Conservation (phyloP, 352 stramenopile species). For the Phytophthora pini region DNA sequence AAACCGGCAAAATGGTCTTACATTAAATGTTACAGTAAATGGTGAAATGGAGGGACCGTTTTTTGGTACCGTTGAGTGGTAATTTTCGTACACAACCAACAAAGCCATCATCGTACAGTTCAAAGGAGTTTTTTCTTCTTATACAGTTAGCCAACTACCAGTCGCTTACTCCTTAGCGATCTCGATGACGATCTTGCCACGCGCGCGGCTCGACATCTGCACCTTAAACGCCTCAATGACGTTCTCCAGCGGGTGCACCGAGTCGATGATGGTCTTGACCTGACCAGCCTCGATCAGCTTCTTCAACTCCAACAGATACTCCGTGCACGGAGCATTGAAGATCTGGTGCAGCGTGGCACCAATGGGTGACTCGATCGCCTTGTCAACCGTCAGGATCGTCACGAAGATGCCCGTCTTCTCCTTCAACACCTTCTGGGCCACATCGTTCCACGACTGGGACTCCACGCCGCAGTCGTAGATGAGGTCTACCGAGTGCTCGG, state of each 20-base stretch:
- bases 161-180: slow-evolving; percentile 13
- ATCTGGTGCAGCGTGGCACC: slow-evolving; percentile 44
- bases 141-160: slow-evolving; percentile 4
- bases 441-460: slow-evolving; percentile 37
- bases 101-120: too few relatives aligned
- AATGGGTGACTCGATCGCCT: slow-evolving; percentile 65
- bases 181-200: slow-evolving; percentile 23
- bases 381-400: slow-evolving; percentile 36
- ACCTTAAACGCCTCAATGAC: slow-evolving; percentile 54
- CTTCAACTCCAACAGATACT: slow-evolving; percentile 39
- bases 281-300: slow-evolving; percentile 39
- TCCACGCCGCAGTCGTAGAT: slow-evolving; percentile 37
- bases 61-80: too few relatives aligned
- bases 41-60: too few relatives aligned
- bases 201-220: slow-evolving; percentile 25
- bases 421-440: slow-evolving; percentile 47
- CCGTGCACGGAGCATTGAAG: slow-evolving; percentile 24
- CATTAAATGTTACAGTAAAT: too few relatives aligned
- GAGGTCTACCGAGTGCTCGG: slow-evolving; percentile 37
- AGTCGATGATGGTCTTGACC: slow-evolving; percentile 54
- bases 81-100: too few relatives aligned
- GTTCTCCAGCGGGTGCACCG: slow-evolving; percentile 60
- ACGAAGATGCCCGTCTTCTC: slow-evolving; percentile 46
- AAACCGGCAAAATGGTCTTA: too few relatives aligned
- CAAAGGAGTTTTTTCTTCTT: background rate